Conservation (phyloP, 2,329 filamentous ascomycete genomes). For the Mycosphaerella arachidis region DNA sequence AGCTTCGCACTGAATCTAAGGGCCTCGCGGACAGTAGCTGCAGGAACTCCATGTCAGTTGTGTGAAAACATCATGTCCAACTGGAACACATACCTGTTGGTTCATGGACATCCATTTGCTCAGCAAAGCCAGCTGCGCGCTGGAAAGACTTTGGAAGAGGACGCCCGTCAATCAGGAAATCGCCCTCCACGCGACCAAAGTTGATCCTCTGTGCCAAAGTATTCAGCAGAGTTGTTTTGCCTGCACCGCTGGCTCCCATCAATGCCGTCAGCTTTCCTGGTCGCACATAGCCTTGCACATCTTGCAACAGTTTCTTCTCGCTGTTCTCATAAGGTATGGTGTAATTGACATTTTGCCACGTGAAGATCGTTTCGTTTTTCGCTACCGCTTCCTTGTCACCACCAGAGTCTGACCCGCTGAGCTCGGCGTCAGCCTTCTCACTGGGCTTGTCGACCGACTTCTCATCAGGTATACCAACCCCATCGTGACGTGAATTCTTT, state of each 20-base stretch:
- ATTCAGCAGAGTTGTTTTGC: slow-evolving; percentile 77
- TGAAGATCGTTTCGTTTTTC: slow-evolving; percentile 53
- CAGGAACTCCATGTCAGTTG: no score
- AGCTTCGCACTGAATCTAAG: slow-evolving; percentile 59
- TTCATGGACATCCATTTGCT: slow-evolving; percentile 54
- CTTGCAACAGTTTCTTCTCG: slow-evolving; percentile 38
- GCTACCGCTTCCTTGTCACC: slow-evolving; percentile 50
- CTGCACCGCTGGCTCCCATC: slow-evolving; percentile 58
- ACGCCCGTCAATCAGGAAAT: slow-evolving; percentile 73
- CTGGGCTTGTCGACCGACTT: slow-evolving; percentile 15
- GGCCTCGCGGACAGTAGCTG: slow-evolving; percentile 58
- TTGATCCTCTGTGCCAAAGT: slow-evolving; percentile 62
- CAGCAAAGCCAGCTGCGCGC: slow-evolving; percentile 54
- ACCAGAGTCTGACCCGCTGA: slow-evolving; percentile 35
- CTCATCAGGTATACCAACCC: slow-evolving; percentile 20
- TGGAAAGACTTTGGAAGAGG: slow-evolving; percentile 77
- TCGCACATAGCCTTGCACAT: slow-evolving; percentile 37
- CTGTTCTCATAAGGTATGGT: slow-evolving; percentile 43
- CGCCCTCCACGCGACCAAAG: slow-evolving; percentile 81
- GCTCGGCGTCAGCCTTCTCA: slow-evolving; percentile 33
- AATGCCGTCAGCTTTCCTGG: slow-evolving; percentile 52
- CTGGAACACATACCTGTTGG: slow-evolving; percentile 34
- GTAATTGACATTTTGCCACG: slow-evolving; percentile 47
- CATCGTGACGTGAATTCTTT: slow-evolving; percentile 23
- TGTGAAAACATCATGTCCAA: no score